A percentile compares a stretch with the other conserved stretches of the same genome.
Evolutionary conservation across 2,329 filamentous ascomycete genomes (phyloP).

Genomic region (Trichoderma atroviride): DNA sequence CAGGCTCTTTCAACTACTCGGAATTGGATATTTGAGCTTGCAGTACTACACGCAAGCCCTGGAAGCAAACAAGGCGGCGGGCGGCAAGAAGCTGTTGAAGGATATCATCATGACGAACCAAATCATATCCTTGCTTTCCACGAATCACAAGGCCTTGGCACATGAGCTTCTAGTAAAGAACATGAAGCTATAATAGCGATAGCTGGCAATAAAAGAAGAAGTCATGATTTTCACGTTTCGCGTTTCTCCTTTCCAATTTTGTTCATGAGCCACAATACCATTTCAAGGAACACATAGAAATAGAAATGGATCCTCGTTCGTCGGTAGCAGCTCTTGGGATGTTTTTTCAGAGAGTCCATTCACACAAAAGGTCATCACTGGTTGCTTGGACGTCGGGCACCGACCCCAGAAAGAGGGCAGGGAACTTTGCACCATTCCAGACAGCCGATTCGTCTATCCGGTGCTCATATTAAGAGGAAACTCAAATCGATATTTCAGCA

Average conservation of each 20-base stretch:
- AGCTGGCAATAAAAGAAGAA: not conserved
- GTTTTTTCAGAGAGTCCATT: not conserved
- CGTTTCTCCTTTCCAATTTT: not conserved
- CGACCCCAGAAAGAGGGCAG: not conserved
- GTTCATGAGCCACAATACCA: no score
- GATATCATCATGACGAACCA: slow-evolving; percentile 40
- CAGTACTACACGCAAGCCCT: slow-evolving; percentile 63
- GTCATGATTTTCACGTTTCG: not conserved
- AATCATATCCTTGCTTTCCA: slow-evolving; percentile 37
- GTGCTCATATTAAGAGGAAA: slow-evolving; percentile 16
- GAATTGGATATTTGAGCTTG: slow-evolving; percentile 59
- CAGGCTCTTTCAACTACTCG: slow-evolving; percentile 43
- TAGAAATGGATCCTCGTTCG: no score
- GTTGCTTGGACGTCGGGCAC: not conserved
- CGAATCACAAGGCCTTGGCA: slow-evolving; percentile 37
- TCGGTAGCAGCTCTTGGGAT: not conserved
- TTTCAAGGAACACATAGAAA: not conserved
- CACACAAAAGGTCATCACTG: not conserved
- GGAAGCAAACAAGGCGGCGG: slow-evolving; percentile 20
- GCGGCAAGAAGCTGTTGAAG: slow-evolving; percentile 33
- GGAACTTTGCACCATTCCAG: not conserved
- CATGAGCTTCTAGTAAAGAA: slow-evolving; percentile 36
- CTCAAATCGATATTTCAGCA: slow-evolving; percentile 20
- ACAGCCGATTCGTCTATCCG: slow-evolving; percentile 8
- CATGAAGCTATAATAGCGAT: slow-evolving; percentile 31